Evolutionary conservation across 768 basidiomycete species (phyloP), one percentile per base, ranked within the genome.

Genomic region (Tylopilus rubrobrunneus): DNA sequence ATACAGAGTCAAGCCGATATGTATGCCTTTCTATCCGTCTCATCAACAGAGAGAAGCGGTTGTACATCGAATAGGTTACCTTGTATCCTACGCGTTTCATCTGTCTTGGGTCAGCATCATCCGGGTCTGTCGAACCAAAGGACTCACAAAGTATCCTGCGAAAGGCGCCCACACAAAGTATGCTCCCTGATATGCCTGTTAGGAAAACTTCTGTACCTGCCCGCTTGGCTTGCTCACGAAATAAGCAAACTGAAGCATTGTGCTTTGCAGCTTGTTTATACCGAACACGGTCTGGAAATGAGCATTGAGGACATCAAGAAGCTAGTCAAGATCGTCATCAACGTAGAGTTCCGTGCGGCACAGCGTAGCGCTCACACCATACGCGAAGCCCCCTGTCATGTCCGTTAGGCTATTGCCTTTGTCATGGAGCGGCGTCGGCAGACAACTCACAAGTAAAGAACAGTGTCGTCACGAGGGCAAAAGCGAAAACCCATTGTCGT

Each of bases 281-380:
- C 75, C 74, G 63, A 89, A 86, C 37, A 87, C 78, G 3, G 68
- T 67, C 72, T 88, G 87, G 71, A 89, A 89, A 71, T 89, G 87
- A 45, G 85, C 80, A 62, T 84, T 84, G 55, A 84, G 74, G 49
- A 84, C 83, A 62, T 85, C 83, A 58, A 85, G 83, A 45, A 85
- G 77, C 83, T 84, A 59, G 21, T 69, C 14, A 39, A 41, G 29
- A 45, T 59, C 59, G 55, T 64, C 58, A 31, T 73, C 46, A 43
- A 58, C 43, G 56, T 51, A 7, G 12, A 48, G 15, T 15, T 42
- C 29, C 12, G 25, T n/a, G 39, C 51, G n/a, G 31, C 15, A 46
- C 1, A 45, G 8, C n/a, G 31, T 23, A 33, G 23, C 27, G 51
- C 79, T 61, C 65, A 83, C 80, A 34, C 84, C 84, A 53, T 86